Base-by-base conservation (phyloP, 2,329 filamentous ascomycete species). In the Colletotrichum sp. region DNA sequence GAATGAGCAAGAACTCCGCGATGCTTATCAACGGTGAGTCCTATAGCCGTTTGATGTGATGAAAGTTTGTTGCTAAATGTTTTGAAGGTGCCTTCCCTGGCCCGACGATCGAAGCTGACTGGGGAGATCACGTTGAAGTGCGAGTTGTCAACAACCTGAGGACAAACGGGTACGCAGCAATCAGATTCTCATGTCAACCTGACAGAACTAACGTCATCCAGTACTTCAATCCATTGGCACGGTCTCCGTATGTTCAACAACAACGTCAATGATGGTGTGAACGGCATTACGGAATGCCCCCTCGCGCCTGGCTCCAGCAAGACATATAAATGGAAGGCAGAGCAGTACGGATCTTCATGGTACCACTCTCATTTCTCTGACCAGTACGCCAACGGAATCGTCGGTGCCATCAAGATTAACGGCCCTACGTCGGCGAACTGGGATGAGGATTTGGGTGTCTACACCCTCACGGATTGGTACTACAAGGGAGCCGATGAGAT, bases 141-240 rank as follows among this genome's bases (percentile, higher is more conserved):
- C 91, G 91, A 28, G 90, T 95, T 72, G 88, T 90, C 83, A 95
- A 95, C 82, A 87, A 90, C n/a, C 88, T 95, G 3, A 87, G 87
- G 16, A 83, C 81, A 36, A 87, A 86, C 77, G 84, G 83, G 83
- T 85, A 73, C 57, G 81, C 72, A 6, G 21, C 6, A 24, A 24
- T 5, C 10, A n/a, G 4, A 66, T 18, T 3, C 2, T 6, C 24
- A 8, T 21, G n/a, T 34, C 12, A 4, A 16, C 8, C 3, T 30
- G 15, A 21, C 15, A 4, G 18, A 6, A 26, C 62, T 64, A 18
- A 64, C 21, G 34, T 2, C 3, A 6, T 6, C 4, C 5, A 83
- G 85, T 28, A 88, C 86, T 1, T 85, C 86, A 1, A 82, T 90
- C 32, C 88, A 90, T 79, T 90, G 88, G 88, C 88, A 90, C 73